Conservation (phyloP, 257 asterid genomes). For the Nemophila menziesii region DNA sequence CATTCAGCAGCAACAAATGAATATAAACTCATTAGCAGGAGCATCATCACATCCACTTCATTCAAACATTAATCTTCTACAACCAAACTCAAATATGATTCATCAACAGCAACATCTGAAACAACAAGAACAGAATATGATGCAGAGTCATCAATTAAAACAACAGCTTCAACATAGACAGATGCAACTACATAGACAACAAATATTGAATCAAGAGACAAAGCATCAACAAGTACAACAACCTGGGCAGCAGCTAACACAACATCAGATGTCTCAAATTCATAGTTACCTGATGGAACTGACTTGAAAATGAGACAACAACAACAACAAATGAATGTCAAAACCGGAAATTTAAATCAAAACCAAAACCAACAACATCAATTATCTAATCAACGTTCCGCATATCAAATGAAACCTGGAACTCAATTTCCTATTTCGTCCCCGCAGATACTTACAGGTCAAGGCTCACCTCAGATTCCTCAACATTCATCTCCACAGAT, state of each 20-base stretch:
- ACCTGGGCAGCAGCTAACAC: background rate
- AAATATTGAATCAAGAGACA: slow-evolving; percentile 47
- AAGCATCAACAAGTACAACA: slow-evolving; percentile 22
- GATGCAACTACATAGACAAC: slow-evolving; percentile 55
- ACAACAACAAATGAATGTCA: slow-evolving; percentile 1
- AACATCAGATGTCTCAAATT: slow-evolving; percentile 12
- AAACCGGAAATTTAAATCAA: slow-evolving; percentile 1
- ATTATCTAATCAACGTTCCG: slow-evolving; percentile 39
- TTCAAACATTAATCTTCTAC: slow-evolving; percentile 51
- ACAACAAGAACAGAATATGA: slow-evolving; percentile 66
- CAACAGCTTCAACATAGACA: slow-evolving; percentile 68
- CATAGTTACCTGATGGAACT: background rate
- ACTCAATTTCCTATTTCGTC: slow-evolving; percentile 23
- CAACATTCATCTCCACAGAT: slow-evolving; percentile 59
- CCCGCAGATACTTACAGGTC: slow-evolving; percentile 52
- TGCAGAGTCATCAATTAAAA: slow-evolving; percentile 52
- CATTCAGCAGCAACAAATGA: slow-evolving; percentile 65
- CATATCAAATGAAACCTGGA: slow-evolving; percentile 46
- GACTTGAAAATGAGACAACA: slow-evolving; percentile 4
- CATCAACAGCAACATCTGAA: slow-evolving; percentile 76
- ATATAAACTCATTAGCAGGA: slow-evolving; percentile 43
- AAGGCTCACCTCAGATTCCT: slow-evolving; percentile 51
- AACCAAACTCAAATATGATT: slow-evolving; percentile 45
- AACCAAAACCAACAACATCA: slow-evolving; percentile 7
- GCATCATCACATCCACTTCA: slow-evolving; percentile 52